Evolutionary conservation across 352 stramenopile genomes (phyloP), one percentile per base, ranked within the genome.

Genomic region (Phytophthora cajani): DNA sequence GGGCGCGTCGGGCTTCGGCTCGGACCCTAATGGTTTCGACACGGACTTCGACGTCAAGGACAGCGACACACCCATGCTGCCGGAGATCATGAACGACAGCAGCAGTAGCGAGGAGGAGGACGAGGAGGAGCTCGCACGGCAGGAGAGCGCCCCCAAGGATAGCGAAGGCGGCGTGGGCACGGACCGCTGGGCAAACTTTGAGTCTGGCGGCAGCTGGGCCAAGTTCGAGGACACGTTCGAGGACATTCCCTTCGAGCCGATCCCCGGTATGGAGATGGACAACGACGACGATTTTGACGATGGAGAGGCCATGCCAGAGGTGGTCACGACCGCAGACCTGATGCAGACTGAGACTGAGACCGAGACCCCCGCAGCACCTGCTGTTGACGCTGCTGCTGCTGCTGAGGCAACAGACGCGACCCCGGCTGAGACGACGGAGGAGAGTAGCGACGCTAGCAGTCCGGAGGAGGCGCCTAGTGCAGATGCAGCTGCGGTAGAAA

Each of bases 31-130:
- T 21, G 77, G 77, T 38, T 93, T 92, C 66, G 87, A 95, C 62
- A 86, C 78, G 36, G 88, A 92, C 58, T 93, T 94, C 52, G 84
- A 93, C 25, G 80, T 90, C 44, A 87, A 89, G 69, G 65, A 84
- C 57, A 78, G 67, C 63, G 87, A 94, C 69, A 90, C 87, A 49
- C 78, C 80, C 1, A 92, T 93, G 84, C 64, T 94, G 17, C 88
- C 88, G 0, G 87, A 93, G 67, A 94, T 94, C 63, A 91, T 93
- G 81, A 87, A 94, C 64, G 85, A 94, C 71, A 96, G 88, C 72
- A 96, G 88, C 77, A 95, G 88, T 74, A 96, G 87, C 55, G 85
- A 94, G 47, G 88, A 96, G 65, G 88, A 96, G 57, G 88, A 96
- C 50, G 71, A 89, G 27, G 82, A 87, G n/a, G 82, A 89, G 53